A percentile compares a stretch with the other conserved stretches of the same genome.
Conservation (phyloP, 1,139 yeast species). For the Meyerozyma sp. region DNA sequence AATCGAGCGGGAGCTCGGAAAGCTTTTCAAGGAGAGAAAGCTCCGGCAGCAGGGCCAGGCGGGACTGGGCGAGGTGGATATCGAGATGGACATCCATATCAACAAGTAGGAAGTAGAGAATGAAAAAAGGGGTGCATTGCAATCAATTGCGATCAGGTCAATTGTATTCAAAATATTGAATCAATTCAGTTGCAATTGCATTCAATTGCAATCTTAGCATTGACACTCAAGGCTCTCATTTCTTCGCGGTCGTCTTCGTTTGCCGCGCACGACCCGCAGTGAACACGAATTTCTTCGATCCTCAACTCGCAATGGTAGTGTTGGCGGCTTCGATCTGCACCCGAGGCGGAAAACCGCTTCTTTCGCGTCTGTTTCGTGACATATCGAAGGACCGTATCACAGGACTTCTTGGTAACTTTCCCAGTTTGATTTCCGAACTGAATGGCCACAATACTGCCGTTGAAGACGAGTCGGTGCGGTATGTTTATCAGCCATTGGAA, state of each 20-base stretch:
- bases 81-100: slow-evolving; percentile 1
- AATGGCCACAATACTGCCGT: slow-evolving; percentile 89
- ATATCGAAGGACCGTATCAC: slow-evolving; percentile 82
- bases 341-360: slow-evolving; percentile 88
- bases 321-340: slow-evolving; percentile 95
- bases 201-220: too few relatives aligned
- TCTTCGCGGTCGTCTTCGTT: too few relatives aligned
- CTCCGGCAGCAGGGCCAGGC: background rate
- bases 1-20: slow-evolving; percentile 60
- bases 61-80: background rate
- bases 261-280: slow-evolving; percentile 3
- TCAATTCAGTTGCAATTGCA: too few relatives aligned
- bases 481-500: slow-evolving; percentile 93
- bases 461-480: slow-evolving; percentile 89
- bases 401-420: slow-evolving; percentile 81
- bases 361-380: slow-evolving; percentile 90
- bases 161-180: too few relatives aligned
- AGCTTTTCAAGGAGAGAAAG: slow-evolving; percentile 35
- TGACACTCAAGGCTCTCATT: too few relatives aligned
- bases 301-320: slow-evolving; percentile 26
- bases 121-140: too few relatives aligned
- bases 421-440: slow-evolving; percentile 65
- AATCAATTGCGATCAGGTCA: too few relatives aligned
- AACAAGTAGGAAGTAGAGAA: background rate
- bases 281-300: slow-evolving; percentile 8